Evolutionary conservation across 176 grass and related monocot genomes (phyloP).

Genomic region (Aegilops umbellulata): DNA sequence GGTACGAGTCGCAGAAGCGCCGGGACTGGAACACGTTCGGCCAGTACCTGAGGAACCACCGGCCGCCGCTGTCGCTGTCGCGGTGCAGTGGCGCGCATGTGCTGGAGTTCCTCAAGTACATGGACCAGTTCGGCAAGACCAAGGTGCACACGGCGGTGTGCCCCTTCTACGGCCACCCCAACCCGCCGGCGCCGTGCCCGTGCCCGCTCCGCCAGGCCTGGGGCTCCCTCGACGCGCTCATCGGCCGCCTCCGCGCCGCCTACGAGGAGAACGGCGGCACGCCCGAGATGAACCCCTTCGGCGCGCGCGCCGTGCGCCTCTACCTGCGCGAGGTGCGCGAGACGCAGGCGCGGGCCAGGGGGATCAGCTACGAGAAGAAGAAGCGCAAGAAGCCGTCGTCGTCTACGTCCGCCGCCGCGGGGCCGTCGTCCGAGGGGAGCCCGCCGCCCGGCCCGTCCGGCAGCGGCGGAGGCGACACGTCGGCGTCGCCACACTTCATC

Average conservation of each 20-base stretch:
- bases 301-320: constrained; percentile 76
- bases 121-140: constrained; percentile 97
- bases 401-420: constrained; percentile 7
- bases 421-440: constrained; percentile 61
- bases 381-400: constrained; percentile 71
- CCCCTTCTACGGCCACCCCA: constrained; percentile 90
- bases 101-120: constrained; percentile 90
- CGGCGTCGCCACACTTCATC: constrained; percentile 54
- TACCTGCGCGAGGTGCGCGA: constrained; percentile 90
- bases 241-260: constrained; percentile 86
- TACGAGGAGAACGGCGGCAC: constrained; percentile 94
- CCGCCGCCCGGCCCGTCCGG: constrained; percentile 37
- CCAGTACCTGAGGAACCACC: constrained; percentile 87
- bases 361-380: constrained; percentile 98
- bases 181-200: constrained; percentile 80
- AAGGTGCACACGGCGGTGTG: constrained; percentile 86
- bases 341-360: constrained; percentile 74
- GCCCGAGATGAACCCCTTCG: constrained; percentile 88
- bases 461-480: constrained; percentile 24
- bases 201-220: constrained; percentile 90
- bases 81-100: constrained; percentile 85
- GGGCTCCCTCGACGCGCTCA: constrained; percentile 89
- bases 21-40: constrained; percentile 96
- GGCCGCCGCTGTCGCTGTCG: constrained; percentile 64
- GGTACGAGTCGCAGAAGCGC: constrained; percentile 85